Base-by-base conservation (phyloP, 192 early-diverging fungal genomes). In the Coemansia erecta region DNA sequence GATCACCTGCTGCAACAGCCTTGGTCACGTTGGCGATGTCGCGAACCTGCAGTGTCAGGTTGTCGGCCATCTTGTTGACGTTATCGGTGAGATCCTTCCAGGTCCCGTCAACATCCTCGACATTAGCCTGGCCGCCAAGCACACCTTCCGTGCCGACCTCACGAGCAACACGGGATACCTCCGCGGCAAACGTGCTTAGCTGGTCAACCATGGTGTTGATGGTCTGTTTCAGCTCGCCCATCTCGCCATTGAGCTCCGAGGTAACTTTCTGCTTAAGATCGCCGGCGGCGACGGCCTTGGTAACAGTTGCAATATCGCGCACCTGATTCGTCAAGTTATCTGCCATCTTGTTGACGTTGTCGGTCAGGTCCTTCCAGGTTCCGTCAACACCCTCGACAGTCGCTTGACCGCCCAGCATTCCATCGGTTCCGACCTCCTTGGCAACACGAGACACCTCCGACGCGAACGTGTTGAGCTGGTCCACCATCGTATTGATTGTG, bases 271-370 rank as follows among this genome's bases (percentile, higher is more conserved):
- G 46, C 2, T 15, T 10, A 2, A 47, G 46, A 47, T 47, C 46
- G 7, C 75, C 86, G 26, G 62, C 68, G 5, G 86, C 83, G 15
- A 88, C 80, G 23, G 86, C 86, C 42, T 74, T 86, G 0, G 85
- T 85, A 7, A 88, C 87, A 31, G 74, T 71, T 4, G 85, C 83
- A 71, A 88, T 88, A 17, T 81, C 80, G 58, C 86, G 82, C 3
- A 88, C 85, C 67, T 88, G 87, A 19, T 74, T 73, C 1, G 86
- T 87, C 0, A 87, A 59, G 55, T 88, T 80, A 23, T 67, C 67
- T 0, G 87, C 85, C 87, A 88, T 88, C 18, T 77, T 83, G 68
- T 88, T 88, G 47, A 88, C 86, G 55, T 84, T 85, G 52, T 84
- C 81, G 4, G 87, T 88, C 1, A 88, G 61, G 18, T 85, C 81